Percentiles rank a stretch among this genome's conserved stretches.
Evolutionary conservation across 768 basidiomycete species (phyloP).

Genomic region (Crucibulum laeve): DNA sequence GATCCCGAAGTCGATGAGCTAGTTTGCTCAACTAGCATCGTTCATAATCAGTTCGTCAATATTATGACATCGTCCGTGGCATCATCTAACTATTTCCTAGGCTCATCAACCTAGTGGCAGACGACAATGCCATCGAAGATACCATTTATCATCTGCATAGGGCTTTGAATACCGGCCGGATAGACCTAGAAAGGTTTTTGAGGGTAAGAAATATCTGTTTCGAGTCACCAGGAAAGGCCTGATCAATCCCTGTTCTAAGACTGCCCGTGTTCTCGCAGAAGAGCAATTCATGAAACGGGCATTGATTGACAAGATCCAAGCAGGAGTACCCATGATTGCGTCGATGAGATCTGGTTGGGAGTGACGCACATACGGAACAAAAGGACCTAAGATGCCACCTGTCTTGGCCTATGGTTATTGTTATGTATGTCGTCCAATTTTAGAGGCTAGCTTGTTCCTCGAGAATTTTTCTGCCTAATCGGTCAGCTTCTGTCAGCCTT

Average conservation of each 20-base stretch:
- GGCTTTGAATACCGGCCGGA: constrained; percentile 84
- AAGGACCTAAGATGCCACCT: not conserved
- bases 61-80: constrained; percentile 5
- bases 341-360: constrained; percentile 35
- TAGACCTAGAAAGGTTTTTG: constrained; percentile 93
- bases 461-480: constrained; percentile 32
- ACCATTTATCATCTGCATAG: constrained; percentile 96
- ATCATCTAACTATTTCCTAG: constrained; percentile 33
- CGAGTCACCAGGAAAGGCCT: constrained; percentile 1
- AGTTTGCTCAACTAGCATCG: constrained; percentile 92
- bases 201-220: constrained; percentile 52
- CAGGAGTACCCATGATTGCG: constrained; percentile 49
- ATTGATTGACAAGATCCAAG: constrained; percentile 85
- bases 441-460: constrained; percentile 13
- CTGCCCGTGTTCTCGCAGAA: constrained; percentile 82
- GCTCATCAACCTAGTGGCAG: constrained; percentile 95
- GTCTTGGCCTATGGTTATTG: not conserved
- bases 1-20: constrained; percentile 96
- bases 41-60: constrained; percentile 85
- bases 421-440: not conserved
- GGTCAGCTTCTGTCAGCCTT: constrained; percentile 15
- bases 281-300: constrained; percentile 98
- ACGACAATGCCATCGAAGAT: constrained; percentile 98
- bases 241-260: constrained; percentile 35
- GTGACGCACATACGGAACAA: constrained; percentile 11